Evolutionary conservation across 2,329 filamentous ascomycete genomes (phyloP).

Genomic region (Septoria petroselini): DNA sequence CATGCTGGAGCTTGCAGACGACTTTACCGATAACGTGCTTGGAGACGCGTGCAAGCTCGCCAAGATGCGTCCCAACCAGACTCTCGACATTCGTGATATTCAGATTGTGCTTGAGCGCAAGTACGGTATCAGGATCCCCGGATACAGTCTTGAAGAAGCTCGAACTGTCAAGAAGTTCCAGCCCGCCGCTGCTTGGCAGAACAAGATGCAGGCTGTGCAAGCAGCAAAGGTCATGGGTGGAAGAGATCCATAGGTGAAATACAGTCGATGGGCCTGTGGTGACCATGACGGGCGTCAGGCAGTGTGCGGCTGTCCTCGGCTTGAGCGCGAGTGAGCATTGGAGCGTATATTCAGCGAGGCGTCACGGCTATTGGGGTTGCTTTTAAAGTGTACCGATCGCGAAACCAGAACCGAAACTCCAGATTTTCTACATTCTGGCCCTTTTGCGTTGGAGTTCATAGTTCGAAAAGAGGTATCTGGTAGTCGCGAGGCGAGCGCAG

Average conservation of each 20-base stretch:
- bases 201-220: conserved; percentile 95
- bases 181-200: conserved; percentile 83
- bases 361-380: conserved; percentile 5
- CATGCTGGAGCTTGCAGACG: conserved; percentile 83
- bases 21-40: conserved; percentile 90
- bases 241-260: conserved; percentile 18
- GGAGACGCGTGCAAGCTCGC: conserved; percentile 83
- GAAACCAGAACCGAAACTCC: neutral
- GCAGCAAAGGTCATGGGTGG: conserved; percentile 72
- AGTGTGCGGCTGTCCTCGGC: no score
- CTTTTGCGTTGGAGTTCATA: no score
- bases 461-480: no score
- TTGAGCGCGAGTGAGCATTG: neutral
- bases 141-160: conserved; percentile 90
- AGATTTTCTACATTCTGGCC: no score
- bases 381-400: neutral
- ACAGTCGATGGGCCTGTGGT: neutral
- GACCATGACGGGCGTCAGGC: no score
- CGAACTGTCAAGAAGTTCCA: conserved; percentile 91
- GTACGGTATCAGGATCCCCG: conserved; percentile 77
- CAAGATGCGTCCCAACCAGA: conserved; percentile 86
- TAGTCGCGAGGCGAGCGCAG: no score
- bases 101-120: conserved; percentile 58
- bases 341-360: conserved; percentile 10
- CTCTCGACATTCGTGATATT: conserved; percentile 73